phyloP scores from a whole-genome alignment of 208 protist species.

The Wallacemonas collosoma region DNA sequence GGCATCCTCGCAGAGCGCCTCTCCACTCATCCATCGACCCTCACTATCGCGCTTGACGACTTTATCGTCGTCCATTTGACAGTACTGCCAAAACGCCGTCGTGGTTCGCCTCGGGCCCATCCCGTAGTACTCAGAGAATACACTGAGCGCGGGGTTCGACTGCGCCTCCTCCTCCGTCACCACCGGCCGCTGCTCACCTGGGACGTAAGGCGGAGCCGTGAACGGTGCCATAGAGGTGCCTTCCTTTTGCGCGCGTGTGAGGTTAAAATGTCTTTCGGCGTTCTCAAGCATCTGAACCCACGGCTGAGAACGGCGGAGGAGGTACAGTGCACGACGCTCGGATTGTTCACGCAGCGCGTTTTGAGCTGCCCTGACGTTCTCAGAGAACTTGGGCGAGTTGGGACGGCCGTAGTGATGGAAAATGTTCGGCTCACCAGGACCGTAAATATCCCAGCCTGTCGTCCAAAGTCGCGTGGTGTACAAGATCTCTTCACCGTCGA shows the following conservation, averaged over 20 bases:
- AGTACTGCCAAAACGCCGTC: conserved; percentile 67
- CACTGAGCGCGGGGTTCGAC: conserved; percentile 26
- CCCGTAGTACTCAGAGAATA: conserved; percentile 51
- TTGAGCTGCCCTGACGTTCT: conserved; percentile 18
- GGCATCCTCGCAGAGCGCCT: conserved; percentile 34
- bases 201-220: conserved; percentile 22
- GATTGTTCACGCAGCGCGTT: conserved; percentile 15
- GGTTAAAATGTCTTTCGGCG: conserved; percentile 20
- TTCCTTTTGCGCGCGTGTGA: neutral
- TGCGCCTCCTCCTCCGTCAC: conserved; percentile 45
- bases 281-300: conserved; percentile 41
- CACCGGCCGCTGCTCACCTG: conserved; percentile 35
- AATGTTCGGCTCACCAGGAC: conserved; percentile 61
- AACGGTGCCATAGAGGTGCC: neutral
- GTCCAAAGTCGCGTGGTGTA: conserved; percentile 90
- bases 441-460: conserved; percentile 86
- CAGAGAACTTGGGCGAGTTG: conserved; percentile 54
- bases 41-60: conserved; percentile 63
- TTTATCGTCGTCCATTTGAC: conserved; percentile 61
- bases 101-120: conserved; percentile 52
- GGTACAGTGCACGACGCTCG: conserved; percentile 49
- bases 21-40: conserved; percentile 57
- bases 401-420: conserved; percentile 83
- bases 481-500: conserved; percentile 93
- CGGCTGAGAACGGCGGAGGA: conserved; percentile 48